phyloP scores from a whole-genome alignment of 2,329 filamentous ascomycete species.

The Arthrinium puccinioides region DNA sequence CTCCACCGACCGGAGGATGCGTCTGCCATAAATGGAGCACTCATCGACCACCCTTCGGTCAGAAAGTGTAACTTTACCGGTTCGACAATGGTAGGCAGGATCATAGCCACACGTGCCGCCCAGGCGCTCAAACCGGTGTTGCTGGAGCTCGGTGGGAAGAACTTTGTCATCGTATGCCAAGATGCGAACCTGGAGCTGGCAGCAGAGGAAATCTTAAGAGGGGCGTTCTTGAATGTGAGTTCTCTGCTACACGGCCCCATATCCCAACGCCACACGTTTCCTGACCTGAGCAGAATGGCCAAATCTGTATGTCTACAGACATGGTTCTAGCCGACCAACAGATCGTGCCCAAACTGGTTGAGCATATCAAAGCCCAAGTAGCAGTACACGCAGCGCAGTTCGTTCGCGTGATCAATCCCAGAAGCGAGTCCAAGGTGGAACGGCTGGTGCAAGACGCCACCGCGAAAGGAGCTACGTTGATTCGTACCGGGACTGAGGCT shows the following conservation, averaged over 20 bases:
- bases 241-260: not conserved
- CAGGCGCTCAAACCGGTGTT: conserved; percentile 29
- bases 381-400: conserved; percentile 2
- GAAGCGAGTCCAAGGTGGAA: not conserved
- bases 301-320: conserved; percentile 25
- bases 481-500: not conserved
- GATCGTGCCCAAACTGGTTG: conserved; percentile 2
- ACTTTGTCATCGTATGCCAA: conserved; percentile 27
- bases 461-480: not conserved
- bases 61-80: conserved; percentile 34
- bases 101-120: conserved; percentile 25
- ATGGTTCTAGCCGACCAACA: conserved; percentile 14
- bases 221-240: conserved; percentile 20
- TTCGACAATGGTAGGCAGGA: conserved; percentile 25
- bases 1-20: conserved; percentile 21
- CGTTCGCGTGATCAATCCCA: not conserved
- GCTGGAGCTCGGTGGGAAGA: conserved; percentile 35
- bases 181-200: conserved; percentile 32
- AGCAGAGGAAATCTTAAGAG: conserved; percentile 6
- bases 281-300: conserved; percentile 17
- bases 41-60: conserved; percentile 25
- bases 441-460: not conserved
- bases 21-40: conserved; percentile 19
- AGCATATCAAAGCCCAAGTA: not conserved
- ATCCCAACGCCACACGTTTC: not conserved